Evolutionary conservation across 2,329 filamentous ascomycete species (phyloP).

Genomic region (Diplocarpon mali): DNA sequence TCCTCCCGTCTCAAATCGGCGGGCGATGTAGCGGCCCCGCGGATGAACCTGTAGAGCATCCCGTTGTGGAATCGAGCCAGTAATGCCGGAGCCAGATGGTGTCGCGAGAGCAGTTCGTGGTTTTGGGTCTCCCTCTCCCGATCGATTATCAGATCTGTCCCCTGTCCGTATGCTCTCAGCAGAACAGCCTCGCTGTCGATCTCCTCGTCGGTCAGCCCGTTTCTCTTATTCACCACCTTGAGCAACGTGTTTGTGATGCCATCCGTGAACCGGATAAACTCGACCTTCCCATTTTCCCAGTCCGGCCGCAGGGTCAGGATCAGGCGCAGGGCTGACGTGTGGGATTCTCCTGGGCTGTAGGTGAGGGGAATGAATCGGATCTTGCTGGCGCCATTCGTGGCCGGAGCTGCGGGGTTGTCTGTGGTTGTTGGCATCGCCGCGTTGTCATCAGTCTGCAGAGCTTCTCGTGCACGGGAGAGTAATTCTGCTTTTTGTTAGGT

Average conservation of each 20-base stretch:
- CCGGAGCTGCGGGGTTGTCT: neutral
- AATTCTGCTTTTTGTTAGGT: no score
- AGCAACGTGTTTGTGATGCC: constrained; percentile 94
- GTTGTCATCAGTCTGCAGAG: no score
- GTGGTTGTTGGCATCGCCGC: constrained; percentile 7
- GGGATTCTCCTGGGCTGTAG: constrained; percentile 68
- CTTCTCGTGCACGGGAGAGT: no score
- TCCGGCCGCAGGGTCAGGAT: constrained; percentile 72
- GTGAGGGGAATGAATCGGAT: constrained; percentile 59
- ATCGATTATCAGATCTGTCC: constrained; percentile 92
- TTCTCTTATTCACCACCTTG: constrained; percentile 60
- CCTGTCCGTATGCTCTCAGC: constrained; percentile 85
- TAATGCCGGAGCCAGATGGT: constrained; percentile 74
- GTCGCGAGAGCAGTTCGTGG: constrained; percentile 76
- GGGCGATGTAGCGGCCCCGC: constrained; percentile 68
- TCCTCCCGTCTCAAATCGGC: constrained; percentile 65
- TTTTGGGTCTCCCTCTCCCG: constrained; percentile 71
- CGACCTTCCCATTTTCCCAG: constrained; percentile 71
- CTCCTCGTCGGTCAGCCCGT: constrained; percentile 62
- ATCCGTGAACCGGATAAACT: constrained; percentile 88
- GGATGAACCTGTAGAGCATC: constrained; percentile 86
- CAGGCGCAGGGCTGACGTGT: constrained; percentile 68
- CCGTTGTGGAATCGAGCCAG: constrained; percentile 92
- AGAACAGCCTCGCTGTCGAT: constrained; percentile 79
- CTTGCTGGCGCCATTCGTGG: constrained; percentile 18